Evolutionary conservation across 2,329 filamentous ascomycete species (phyloP).

Genomic region (Parascedosporium putredinis): DNA sequence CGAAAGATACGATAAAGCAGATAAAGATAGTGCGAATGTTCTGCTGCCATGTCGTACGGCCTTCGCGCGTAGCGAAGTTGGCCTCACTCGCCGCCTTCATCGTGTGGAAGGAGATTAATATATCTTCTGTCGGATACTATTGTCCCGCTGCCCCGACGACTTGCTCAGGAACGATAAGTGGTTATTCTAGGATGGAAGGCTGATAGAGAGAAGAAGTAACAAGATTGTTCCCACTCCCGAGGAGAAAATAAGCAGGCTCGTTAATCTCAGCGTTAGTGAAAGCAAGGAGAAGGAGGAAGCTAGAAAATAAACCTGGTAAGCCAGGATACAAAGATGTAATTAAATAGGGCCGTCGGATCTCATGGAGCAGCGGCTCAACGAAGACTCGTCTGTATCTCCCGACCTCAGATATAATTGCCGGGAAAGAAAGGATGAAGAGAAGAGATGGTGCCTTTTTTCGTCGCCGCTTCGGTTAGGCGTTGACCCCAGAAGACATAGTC

Average conservation of each 20-base stretch:
- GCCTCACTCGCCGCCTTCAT: slow-evolving; percentile 3
- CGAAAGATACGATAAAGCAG: slow-evolving; percentile 5
- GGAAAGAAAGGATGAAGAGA: background rate
- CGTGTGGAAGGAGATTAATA: background rate
- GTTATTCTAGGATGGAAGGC: background rate
- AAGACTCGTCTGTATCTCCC: background rate
- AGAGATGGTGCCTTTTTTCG: background rate
- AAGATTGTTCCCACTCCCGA: background rate
- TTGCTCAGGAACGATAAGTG: background rate
- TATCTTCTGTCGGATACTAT: background rate
- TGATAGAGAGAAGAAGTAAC: background rate
- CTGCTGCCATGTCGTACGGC: slow-evolving; percentile 6
- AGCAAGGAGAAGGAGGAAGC: background rate
- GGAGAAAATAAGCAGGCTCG: background rate
- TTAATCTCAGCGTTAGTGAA: background rate
- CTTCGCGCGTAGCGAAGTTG: slow-evolving; percentile 5
- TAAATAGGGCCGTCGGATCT: background rate
- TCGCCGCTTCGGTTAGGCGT: background rate
- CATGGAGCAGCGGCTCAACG: background rate
- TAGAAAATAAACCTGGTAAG: background rate
- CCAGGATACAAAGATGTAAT: background rate
- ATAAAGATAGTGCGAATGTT: slow-evolving; percentile 3
- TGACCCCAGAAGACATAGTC: too few relatives aligned
- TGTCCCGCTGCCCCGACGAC: background rate
- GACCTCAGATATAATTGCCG: background rate